A percentile compares a stretch with the other conserved stretches of the same genome.
Evolutionary conservation across 495 filamentous ascomycete genomes (phyloP).

Genomic region (Penicillium argentinense): DNA sequence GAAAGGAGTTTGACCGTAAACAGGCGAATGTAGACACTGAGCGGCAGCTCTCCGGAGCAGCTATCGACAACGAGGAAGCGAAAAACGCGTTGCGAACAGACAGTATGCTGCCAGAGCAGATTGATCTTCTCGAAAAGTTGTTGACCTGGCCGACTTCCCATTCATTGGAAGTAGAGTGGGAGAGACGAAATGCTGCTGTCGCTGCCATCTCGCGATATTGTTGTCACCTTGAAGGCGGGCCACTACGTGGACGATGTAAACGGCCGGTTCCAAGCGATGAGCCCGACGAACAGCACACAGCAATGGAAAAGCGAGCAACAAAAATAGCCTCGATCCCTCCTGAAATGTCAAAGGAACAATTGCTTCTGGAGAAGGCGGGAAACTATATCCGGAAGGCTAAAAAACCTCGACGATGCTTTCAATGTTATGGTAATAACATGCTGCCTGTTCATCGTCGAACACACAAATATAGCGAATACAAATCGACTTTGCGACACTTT

Average conservation of each 20-base stretch:
- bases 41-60: constrained; percentile 20
- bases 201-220: constrained; percentile 22
- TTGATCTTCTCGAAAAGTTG: constrained; percentile 26
- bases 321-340: constrained; percentile 8
- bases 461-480: constrained; percentile 21
- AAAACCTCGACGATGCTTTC: constrained; percentile 22
- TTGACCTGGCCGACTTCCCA: constrained; percentile 27
- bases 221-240: constrained; percentile 10
- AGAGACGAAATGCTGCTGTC: constrained; percentile 19
- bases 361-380: constrained; percentile 13
- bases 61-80: constrained; percentile 20
- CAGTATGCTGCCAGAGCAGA: constrained; percentile 23
- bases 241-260: too few relatives aligned
- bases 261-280: too few relatives aligned
- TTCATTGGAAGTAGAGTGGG: constrained; percentile 31
- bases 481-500: constrained; percentile 25
- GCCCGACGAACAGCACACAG: too few relatives aligned
- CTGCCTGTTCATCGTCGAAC: constrained; percentile 21
- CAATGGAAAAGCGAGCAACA: too few relatives aligned
- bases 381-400: constrained; percentile 15
- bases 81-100: constrained; percentile 20
- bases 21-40: constrained; percentile 26
- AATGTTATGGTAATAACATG: constrained; percentile 20
- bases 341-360: constrained; percentile 8
- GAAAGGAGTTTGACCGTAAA: constrained; percentile 21